Base-by-base conservation (phyloP, 257 asterid species). In the Asclepias syriaca region DNA sequence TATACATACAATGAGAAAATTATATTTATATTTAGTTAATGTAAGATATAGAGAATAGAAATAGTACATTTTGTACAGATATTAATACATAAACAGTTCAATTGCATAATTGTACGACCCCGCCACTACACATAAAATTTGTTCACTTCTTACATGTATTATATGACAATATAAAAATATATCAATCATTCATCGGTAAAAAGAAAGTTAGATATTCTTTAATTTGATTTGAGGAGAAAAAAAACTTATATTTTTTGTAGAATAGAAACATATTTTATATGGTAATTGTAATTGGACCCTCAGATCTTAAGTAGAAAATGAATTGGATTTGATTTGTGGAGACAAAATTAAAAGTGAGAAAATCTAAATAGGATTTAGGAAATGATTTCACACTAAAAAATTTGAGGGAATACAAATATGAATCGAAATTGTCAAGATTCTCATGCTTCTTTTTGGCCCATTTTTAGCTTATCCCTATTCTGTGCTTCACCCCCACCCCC, bases 381-480 rank as follows among this genome's bases (percentile, higher is more conserved):
- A 65, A 81, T 27, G 54, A 75, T 53, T 57, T 43, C 61, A 73
- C 49, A 66, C 37, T 72, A 56, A 66, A 48, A 59, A 77, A 74
- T 32, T 77, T 48, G 66, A 45, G 56, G 48, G 63, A 40, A 70
- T 69, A 48, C 48, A 43, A 43, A 43, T 43, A 9, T 43, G 48
- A 5, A 65, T 72, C 77, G 34, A 16, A 69, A 3, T 53, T 70
- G 92, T 87, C 89, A 90, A 87, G 80, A 87, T 87, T 86, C 73
- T 89, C 96, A 84, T 63, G 85, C 96, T 79, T 14, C 54, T 61
- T 71, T 1, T 50, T 50, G 81, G 83, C 82, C 73, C 80, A 61
- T 83, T 69, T 51, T 72, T 74, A 77, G 69, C 75, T 22, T 71
- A 75, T 84, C 84, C 70, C 74, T 63, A 53, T 65, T 15, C 76